A percentile compares a stretch with the other conserved stretches of the same genome.
phyloP scores from a whole-genome alignment of 768 basidiomycete genomes.

The Phylloporus sp. region DNA sequence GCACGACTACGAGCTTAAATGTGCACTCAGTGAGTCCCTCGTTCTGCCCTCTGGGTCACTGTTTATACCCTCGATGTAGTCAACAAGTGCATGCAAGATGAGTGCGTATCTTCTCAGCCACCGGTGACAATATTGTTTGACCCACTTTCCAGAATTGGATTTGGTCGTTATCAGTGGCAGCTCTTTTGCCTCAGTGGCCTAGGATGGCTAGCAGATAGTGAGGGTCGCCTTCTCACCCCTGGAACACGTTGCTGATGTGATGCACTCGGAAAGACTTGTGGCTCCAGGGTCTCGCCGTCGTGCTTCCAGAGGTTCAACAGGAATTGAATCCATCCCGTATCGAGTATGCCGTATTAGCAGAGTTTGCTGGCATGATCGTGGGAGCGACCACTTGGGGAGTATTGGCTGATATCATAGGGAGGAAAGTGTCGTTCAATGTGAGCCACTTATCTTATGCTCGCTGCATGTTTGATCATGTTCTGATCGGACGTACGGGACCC shows the following conservation, averaged over 20 bases:
- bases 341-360: slow-evolving; percentile 44
- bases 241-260: slow-evolving; percentile 19
- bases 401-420: slow-evolving; percentile 47
- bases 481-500: background rate
- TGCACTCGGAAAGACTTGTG: slow-evolving; percentile 26
- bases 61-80: slow-evolving; percentile 26
- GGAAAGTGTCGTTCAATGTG: slow-evolving; percentile 43
- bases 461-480: background rate
- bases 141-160: slow-evolving; percentile 38
- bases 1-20: slow-evolving; percentile 33
- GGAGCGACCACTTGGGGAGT: slow-evolving; percentile 49
- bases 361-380: slow-evolving; percentile 47
- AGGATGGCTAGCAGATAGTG: slow-evolving; percentile 50
- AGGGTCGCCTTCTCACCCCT: slow-evolving; percentile 15
- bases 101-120: slow-evolving; percentile 29
- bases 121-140: slow-evolving; percentile 1
- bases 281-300: slow-evolving; percentile 46
- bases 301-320: slow-evolving; percentile 41
- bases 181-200: slow-evolving; percentile 45
- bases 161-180: slow-evolving; percentile 47
- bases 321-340: slow-evolving; percentile 41
- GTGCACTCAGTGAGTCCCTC: slow-evolving; percentile 25
- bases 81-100: slow-evolving; percentile 44
- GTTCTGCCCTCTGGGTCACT: background rate
- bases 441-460: background rate